Evolutionary conservation across 768 basidiomycete genomes (phyloP), one percentile per base, ranked within the genome.

Genomic region (Macrocybe gigantea): DNA sequence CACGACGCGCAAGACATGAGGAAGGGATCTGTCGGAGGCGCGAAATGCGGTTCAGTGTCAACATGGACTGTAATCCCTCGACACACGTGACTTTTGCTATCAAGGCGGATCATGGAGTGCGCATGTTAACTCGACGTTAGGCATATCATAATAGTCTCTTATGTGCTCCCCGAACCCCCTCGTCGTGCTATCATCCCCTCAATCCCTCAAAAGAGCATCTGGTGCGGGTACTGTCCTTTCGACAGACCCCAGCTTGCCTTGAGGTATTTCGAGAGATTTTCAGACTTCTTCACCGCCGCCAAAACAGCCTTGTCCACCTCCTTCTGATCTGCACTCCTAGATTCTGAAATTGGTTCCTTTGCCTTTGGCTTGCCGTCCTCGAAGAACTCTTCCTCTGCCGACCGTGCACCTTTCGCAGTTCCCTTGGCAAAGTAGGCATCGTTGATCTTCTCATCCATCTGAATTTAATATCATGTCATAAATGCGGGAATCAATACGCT

Each of bases 381-480:
- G 65, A 99, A 98, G 79, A 98, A 99, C 68, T 97, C 95, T 56
- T 85, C 86, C 78, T 99, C 96, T 55, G 93, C 92, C 48, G 92
- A 90, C 53, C 72, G 64, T 51, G 83, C 71, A 49, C 76, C 75
- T 67, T 90, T 86, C 59, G 74, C 64, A 55, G 79, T 68, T 49
- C 83, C 68, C 74, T 96, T 96, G 64, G 83, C 70, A 65, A 99
- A 98, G 77, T 95, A 97, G 22, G 88, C 72, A 66, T 99, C 96
- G 72, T 87, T 87, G 75, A 97, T 74, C 73, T 94, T 90, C 58
- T 88, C 81, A 63, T 90, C 83, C 53, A 93, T 65, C 93, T 95
- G 59, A 7, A 44, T 33, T 48, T 37, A 15, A 5, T 13, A 37
- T 47, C 39, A 40, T 50, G 33, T 32, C 31, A 29, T 32, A 22